Evolutionary conservation across 192 early-diverging fungal species (phyloP).

Genomic region (Cladochytrium replicatum): DNA sequence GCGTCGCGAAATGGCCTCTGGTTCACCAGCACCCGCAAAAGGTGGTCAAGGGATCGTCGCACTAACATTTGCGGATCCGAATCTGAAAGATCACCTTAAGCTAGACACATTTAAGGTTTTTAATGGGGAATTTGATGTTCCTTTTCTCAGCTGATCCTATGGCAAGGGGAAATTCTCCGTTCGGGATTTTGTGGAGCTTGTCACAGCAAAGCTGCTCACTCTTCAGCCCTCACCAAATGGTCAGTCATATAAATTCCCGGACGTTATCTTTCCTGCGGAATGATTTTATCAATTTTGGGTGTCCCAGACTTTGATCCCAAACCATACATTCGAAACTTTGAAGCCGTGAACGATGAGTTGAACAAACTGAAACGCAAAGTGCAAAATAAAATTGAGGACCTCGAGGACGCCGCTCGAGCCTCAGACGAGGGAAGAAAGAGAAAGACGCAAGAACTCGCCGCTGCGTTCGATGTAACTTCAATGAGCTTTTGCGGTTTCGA

Average conservation of each 20-base stretch:
- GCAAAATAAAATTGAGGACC: conserved; percentile 70
- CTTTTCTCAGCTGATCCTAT: conserved; percentile 9
- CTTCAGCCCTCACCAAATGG: neutral
- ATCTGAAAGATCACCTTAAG: neutral
- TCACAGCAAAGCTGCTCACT: conserved; percentile 3
- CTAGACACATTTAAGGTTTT: neutral
- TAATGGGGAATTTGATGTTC: conserved; percentile 16
- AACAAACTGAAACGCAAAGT: conserved; percentile 61
- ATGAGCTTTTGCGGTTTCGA: conserved; percentile 24
- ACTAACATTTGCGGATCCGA: conserved; percentile 8
- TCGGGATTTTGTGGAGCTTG: neutral
- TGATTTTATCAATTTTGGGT: conserved; percentile 11
- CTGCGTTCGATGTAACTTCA: conserved; percentile 61
- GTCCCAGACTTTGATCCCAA: conserved; percentile 71
- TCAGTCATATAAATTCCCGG: neutral
- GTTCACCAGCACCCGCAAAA: too few species aligned
- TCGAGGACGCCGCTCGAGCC: conserved; percentile 66
- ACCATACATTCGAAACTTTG: conserved; percentile 86
- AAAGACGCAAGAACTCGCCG: conserved; percentile 67
- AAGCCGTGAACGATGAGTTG: conserved; percentile 77
- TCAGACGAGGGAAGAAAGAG: conserved; percentile 66
- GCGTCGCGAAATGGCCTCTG: too few species aligned
- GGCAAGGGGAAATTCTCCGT: conserved; percentile 1
- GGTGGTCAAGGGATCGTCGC: conserved; percentile 14
- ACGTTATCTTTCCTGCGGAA: neutral